These are phyloP conservation scores for Trichoderma harzianum DNA, from an alignment of 2,329 filamentous ascomycete genomes.

Conservation along the genomic window DNA sequence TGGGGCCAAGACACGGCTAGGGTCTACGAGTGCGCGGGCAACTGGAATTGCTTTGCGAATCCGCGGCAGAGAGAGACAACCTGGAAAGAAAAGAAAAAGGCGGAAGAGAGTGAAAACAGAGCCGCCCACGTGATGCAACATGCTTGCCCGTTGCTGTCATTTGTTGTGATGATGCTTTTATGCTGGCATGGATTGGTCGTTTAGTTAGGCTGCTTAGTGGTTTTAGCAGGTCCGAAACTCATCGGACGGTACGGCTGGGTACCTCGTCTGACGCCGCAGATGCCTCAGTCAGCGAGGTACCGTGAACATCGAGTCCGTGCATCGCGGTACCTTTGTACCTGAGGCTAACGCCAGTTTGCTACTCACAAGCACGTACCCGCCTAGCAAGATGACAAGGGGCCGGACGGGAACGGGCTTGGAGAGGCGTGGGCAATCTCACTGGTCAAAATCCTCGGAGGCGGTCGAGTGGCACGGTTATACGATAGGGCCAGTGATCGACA, in stretches of 20 bases:
- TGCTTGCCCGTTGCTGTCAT: neutral
- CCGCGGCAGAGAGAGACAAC: neutral
- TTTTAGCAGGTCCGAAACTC: neutral
- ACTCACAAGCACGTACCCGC: neutral
- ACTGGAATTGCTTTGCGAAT: neutral
- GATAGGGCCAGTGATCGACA: slow-evolving; percentile 18
- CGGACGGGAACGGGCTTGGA: neutral
- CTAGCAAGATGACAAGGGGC: neutral
- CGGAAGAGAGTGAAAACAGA: neutral
- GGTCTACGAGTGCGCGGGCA: neutral
- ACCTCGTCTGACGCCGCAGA: neutral
- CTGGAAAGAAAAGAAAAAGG: neutral
- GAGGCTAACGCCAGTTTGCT: neutral
- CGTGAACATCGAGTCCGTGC: neutral
- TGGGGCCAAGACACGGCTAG: neutral
- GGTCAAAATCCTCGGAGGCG: neutral
- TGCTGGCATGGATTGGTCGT: neutral
- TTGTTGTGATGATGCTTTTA: neutral
- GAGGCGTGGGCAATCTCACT: slow-evolving; percentile 2
- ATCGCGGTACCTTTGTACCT: neutral
- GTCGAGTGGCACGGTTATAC: slow-evolving; percentile 1
- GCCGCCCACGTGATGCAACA: neutral
- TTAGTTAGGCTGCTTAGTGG: neutral
- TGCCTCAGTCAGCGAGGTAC: neutral
- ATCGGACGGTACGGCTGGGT: neutral